Conservation (phyloP, 2,329 filamentous ascomycete species). For the Ceratocystis lukuohia region DNA sequence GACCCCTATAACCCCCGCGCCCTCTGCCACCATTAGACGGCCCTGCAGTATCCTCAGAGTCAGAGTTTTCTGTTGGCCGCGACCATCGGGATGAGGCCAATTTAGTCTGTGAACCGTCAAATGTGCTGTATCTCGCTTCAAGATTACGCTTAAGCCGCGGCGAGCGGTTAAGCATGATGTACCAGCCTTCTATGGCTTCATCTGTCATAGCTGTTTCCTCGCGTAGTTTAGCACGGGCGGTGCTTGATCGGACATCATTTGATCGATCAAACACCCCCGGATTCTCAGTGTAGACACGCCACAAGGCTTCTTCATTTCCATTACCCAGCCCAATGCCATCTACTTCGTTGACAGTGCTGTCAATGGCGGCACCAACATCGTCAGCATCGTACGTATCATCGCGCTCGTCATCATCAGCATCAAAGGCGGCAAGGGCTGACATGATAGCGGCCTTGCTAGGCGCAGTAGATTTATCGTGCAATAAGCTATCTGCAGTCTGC, state of each 20-base stretch:
- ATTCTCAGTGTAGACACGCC: constrained; percentile 53
- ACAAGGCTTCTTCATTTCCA: constrained; percentile 57
- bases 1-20: constrained; percentile 33
- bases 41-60: constrained; percentile 27
- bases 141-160: constrained; percentile 53
- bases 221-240: constrained; percentile 49
- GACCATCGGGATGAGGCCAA: constrained; percentile 53
- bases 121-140: constrained; percentile 55
- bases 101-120: constrained; percentile 51
- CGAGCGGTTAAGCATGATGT: constrained; percentile 66
- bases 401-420: constrained; percentile 87
- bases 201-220: constrained; percentile 79
- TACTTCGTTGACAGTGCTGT: constrained; percentile 47
- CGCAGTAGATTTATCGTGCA: constrained; percentile 49
- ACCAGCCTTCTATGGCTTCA: constrained; percentile 90
- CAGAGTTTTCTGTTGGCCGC: background rate
- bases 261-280: constrained; percentile 59
- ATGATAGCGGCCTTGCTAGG: constrained; percentile 76
- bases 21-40: constrained; percentile 29
- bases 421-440: constrained; percentile 75
- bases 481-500: constrained; percentile 57
- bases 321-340: constrained; percentile 32
- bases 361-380: constrained; percentile 82
- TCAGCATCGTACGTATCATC: constrained; percentile 93
- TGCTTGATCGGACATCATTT: constrained; percentile 43